Evolutionary conservation across 1,284 basidiomycete genomes (phyloP).

Genomic region (Pseudozyma tsukubaensis): DNA sequence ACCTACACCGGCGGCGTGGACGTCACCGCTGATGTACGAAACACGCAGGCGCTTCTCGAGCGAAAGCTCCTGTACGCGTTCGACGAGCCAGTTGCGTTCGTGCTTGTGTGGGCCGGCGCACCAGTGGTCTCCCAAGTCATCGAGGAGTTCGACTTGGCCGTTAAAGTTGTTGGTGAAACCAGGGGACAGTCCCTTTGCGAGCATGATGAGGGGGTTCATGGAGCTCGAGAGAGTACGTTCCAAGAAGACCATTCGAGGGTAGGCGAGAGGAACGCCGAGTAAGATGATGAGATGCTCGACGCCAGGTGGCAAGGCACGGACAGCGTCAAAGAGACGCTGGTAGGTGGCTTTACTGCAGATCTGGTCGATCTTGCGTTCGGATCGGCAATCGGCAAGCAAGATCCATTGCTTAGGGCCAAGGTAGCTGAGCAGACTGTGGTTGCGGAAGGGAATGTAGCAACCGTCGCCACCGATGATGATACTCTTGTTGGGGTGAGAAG

Average conservation of each 20-base stretch:
- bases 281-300: slow-evolving; percentile 67
- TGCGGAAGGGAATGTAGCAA: slow-evolving; percentile 62
- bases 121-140: slow-evolving; percentile 80
- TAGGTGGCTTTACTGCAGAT: slow-evolving; percentile 63
- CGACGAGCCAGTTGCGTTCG: slow-evolving; percentile 90
- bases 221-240: slow-evolving; percentile 59
- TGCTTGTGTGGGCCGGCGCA: slow-evolving; percentile 73
- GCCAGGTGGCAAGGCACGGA: slow-evolving; percentile 52
- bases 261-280: slow-evolving; percentile 67
- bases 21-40: slow-evolving; percentile 65
- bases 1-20: slow-evolving; percentile 62
- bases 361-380: slow-evolving; percentile 65
- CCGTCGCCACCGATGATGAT: slow-evolving; percentile 62
- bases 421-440: slow-evolving; percentile 62
- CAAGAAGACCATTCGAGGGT: slow-evolving; percentile 67
- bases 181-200: slow-evolving; percentile 59
- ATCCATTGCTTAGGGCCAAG: slow-evolving; percentile 66
- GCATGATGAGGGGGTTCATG: slow-evolving; percentile 63
- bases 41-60: slow-evolving; percentile 60
- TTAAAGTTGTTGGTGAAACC: slow-evolving; percentile 68
- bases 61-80: slow-evolving; percentile 71
- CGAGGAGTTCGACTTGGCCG: slow-evolving; percentile 67
- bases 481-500: slow-evolving; percentile 45
- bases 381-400: slow-evolving; percentile 64
- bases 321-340: slow-evolving; percentile 53